These are phyloP conservation scores for Taxawa tesnikishii DNA, from an alignment of 2,329 filamentous ascomycete genomes.

Conservation along the genomic window DNA sequence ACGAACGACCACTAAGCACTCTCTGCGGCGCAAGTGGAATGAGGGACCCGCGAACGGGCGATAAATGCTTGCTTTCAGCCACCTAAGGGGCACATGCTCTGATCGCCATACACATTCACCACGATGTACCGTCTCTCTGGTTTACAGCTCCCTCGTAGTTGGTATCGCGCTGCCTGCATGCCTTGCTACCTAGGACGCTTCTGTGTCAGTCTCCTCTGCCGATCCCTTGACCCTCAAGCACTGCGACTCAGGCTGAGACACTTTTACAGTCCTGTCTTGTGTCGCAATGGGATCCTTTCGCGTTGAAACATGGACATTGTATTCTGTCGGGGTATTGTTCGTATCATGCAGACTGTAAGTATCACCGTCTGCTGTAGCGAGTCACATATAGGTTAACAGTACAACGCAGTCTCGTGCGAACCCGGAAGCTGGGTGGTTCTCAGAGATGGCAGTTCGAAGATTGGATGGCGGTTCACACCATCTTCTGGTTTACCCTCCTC, in stretches of 20 bases:
- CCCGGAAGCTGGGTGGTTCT: not conserved
- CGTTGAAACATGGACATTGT: conserved; percentile 7
- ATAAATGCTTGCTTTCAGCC: no score
- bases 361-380: not conserved
- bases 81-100: no score
- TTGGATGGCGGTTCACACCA: conserved; percentile 7
- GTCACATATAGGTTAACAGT: not conserved
- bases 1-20: no score
- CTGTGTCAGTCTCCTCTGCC: not conserved
- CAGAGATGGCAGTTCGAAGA: conserved; percentile 6
- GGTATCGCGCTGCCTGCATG: not conserved
- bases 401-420: not conserved
- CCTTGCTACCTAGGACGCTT: no score
- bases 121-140: no score
- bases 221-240: not conserved
- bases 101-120: no score
- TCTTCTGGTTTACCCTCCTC: conserved; percentile 39
- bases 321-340: conserved; percentile 5
- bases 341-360: conserved; percentile 5
- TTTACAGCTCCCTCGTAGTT: not conserved
- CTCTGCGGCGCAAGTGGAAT: no score
- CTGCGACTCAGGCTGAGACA: not conserved
- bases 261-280: no score
- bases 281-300: conserved; percentile 2
- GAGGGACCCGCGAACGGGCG: no score